Conservation (phyloP, 768 basidiomycete genomes). For the Mycena metata region DNA sequence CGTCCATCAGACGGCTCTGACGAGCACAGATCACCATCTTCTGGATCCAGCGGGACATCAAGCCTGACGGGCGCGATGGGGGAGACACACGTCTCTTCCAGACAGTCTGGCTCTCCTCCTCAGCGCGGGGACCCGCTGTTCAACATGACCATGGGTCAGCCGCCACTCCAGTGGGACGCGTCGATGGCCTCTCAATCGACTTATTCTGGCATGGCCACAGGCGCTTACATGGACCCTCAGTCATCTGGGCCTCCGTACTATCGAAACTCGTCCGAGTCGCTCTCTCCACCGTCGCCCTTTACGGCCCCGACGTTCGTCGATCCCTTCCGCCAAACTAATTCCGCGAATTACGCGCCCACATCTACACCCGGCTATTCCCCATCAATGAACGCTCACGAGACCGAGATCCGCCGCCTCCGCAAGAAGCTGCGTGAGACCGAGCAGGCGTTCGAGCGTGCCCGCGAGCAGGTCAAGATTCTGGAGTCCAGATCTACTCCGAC, state of each 20-base stretch:
- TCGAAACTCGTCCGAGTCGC: conserved; percentile 53
- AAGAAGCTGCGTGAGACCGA: conserved; percentile 75
- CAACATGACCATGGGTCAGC: conserved; percentile 34
- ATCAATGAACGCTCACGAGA: conserved; percentile 49
- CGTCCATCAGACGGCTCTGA: conserved; percentile 44
- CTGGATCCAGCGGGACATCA: conserved; percentile 61
- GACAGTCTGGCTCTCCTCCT: conserved; percentile 44
- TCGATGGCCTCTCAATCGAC: conserved; percentile 30
- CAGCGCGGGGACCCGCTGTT: conserved; percentile 32
- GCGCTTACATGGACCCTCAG: conserved; percentile 29
- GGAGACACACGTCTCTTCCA: conserved; percentile 55
- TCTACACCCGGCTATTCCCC: conserved; percentile 43
- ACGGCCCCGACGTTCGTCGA: conserved; percentile 44
- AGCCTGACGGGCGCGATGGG: conserved; percentile 77
- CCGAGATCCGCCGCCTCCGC: conserved; percentile 69
- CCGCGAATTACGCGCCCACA: conserved; percentile 36
- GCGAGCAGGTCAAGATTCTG: conserved; percentile 62
- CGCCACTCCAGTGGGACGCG: conserved; percentile 26
- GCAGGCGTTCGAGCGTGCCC: conserved; percentile 65
- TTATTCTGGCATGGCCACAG: conserved; percentile 23
- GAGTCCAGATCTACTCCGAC: conserved; percentile 57
- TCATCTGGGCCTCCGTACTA: conserved; percentile 46
- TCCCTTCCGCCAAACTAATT: conserved; percentile 34
- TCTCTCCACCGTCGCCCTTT: conserved; percentile 52
- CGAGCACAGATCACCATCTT: conserved; percentile 51